phyloP scores from a whole-genome alignment of 257 asterid species.

The Petunia axillaris region DNA sequence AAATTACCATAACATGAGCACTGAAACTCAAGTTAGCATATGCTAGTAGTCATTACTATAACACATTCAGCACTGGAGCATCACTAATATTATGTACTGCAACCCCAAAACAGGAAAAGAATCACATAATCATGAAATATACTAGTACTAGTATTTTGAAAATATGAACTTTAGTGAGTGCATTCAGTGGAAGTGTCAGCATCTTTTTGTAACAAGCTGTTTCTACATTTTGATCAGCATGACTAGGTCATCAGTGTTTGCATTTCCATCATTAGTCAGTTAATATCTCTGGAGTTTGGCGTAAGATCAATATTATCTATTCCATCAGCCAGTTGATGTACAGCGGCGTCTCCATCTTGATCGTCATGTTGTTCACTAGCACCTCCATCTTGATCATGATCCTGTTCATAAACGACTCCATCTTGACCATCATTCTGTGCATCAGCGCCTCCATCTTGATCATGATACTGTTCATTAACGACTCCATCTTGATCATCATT shows the following conservation, averaged over 20 bases:
- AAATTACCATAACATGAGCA: too few relatives aligned
- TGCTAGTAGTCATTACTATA: too few relatives aligned
- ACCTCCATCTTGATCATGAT: neutral
- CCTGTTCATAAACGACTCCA: neutral
- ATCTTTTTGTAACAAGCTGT: neutral
- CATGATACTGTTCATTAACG: neutral
- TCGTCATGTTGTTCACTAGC: neutral
- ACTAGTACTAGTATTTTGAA: too few relatives aligned
- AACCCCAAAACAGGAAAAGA: neutral
- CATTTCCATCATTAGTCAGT: neutral
- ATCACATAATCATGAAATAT: neutral
- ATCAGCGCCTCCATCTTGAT: neutral
- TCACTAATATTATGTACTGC: neutral
- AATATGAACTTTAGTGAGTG: neutral
- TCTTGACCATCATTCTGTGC: neutral
- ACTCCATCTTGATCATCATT: too few relatives aligned
- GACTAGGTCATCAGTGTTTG: neutral
- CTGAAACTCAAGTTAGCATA: too few relatives aligned
- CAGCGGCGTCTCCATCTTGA: neutral
- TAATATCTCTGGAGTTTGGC: neutral
- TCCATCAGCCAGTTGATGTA: neutral
- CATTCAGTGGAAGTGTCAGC: neutral
- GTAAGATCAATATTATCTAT: neutral
- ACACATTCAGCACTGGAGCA: too few relatives aligned
- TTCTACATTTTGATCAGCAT: neutral